A percentile compares a stretch with the other conserved stretches of the same genome.
Evolutionary conservation across 345 rosid species (phyloP).

Genomic region (Turritis glabra): DNA sequence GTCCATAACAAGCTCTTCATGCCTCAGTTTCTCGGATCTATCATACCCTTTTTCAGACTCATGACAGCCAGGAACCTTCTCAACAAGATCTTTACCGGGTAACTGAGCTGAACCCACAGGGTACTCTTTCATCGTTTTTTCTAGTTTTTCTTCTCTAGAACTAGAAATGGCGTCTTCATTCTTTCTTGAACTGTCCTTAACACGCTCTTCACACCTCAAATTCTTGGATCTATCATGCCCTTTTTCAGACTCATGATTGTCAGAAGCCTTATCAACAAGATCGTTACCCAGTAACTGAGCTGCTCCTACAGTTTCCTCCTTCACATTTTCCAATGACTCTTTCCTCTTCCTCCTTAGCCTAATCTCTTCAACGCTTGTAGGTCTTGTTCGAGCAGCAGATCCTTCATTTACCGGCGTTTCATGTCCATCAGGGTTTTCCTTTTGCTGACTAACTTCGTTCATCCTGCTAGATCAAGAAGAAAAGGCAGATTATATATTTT

Average conservation of each 20-base stretch:
- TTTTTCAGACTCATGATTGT: conserved; percentile 38
- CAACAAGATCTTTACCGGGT: conserved; percentile 32
- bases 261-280: conserved; percentile 40
- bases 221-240: conserved; percentile 36
- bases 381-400: conserved; percentile 91
- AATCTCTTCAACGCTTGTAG: conserved; percentile 76
- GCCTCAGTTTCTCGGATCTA: conserved; percentile 36
- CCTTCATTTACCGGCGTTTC: conserved; percentile 44
- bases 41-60: conserved; percentile 39
- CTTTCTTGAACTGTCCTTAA: conserved; percentile 39
- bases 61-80: conserved; percentile 36
- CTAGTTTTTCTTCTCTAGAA: conserved; percentile 34
- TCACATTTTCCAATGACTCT: conserved; percentile 45
- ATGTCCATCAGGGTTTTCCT: conserved; percentile 44
- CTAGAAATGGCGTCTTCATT: conserved; percentile 36
- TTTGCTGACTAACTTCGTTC: conserved; percentile 51
- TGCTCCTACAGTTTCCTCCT: conserved; percentile 35
- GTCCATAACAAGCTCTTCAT: conserved; percentile 43
- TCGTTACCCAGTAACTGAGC: conserved; percentile 28
- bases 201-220: conserved; percentile 37
- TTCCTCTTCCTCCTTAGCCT: conserved; percentile 64
- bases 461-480: conserved; percentile 41
- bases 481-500: background rate
- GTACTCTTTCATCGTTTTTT: conserved; percentile 25
- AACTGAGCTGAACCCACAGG: conserved; percentile 29